Evolutionary conservation across 164 flowering plant genomes (phyloP), one percentile per base, ranked within the genome.

Genomic region (Vitis vinifera): DNA sequence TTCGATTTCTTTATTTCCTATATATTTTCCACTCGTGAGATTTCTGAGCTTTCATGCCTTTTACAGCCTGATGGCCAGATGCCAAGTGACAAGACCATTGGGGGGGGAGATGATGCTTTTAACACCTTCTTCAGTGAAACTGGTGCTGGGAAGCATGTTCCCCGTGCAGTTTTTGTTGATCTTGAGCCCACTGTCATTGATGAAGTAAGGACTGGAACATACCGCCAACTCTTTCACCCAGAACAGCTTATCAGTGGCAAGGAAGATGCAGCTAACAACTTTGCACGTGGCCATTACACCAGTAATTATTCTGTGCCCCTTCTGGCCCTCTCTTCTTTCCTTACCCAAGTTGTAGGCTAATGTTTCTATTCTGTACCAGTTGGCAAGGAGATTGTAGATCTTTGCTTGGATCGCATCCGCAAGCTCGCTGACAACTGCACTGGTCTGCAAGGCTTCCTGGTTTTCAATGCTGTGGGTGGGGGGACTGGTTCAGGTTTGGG

Each of bases 41-140:
- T 37, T 37, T 27, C 1, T 62, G 6, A 9, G 57, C 7, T 31
- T 75, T 14, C 9, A 7, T 62, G 73, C 19, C 9, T 51, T 67
- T 65, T 57, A 68, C 76, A 89, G 93, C 87, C 89, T 76, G 94
- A 87, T 86, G 94, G 91, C 66, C 90, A 89, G 78, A 89, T 87
- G 93, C 93, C 91, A n/a, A 72, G 88, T 80, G 94, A 88, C 62
- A 84, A 83, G 69, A 86, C 91, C 9, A 77, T 88, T 27, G 90
- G 94, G 0, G 94, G 92, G 62, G 94, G 92, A 51, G 92, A 90
- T 73, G 94, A 88, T 83, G 92, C 94, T 11, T 89, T 86, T 82
- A 89, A 87, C 88, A 89, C 92, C 67, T 87, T 85, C 70, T 87
- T 87, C 78, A 86, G 91, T 62, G 89, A 88, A 69, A 88, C 84